Conservation (phyloP, 306 rosid species). For the Hylodesmum podocarpum region DNA sequence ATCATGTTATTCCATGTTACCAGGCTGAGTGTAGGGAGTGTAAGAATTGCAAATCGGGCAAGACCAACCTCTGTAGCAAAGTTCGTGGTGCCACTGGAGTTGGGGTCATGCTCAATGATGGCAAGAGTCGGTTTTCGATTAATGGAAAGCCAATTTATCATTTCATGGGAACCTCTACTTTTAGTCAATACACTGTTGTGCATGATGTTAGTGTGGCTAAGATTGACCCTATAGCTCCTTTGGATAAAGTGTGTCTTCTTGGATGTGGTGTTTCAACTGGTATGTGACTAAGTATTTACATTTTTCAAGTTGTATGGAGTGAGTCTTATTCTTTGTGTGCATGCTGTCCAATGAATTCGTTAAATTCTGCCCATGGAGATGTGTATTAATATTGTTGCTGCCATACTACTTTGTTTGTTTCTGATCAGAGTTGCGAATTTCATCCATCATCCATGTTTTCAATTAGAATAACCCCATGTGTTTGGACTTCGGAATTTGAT, state of each 20-base stretch:
- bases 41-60: conserved; percentile 95
- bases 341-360: neutral
- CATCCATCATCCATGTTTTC: neutral
- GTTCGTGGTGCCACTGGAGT: conserved; percentile 91
- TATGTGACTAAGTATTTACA: neutral
- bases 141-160: conserved; percentile 86
- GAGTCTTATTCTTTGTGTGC: neutral
- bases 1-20: conserved; percentile 97
- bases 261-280: conserved; percentile 90
- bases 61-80: conserved; percentile 95
- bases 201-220: conserved; percentile 97
- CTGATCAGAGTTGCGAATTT: neutral
- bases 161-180: conserved; percentile 98
- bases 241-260: conserved; percentile 93
- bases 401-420: neutral
- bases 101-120: conserved; percentile 89
- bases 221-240: conserved; percentile 77
- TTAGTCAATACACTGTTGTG: conserved; percentile 93
- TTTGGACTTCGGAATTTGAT: conserved; percentile 17
- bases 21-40: conserved; percentile 98
- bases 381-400: neutral
- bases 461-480: neutral
- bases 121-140: conserved; percentile 76
- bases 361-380: neutral
- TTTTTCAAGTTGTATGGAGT: neutral